A percentile compares a stretch with the other conserved stretches of the same genome.
Evolutionary conservation across 306 rosid genomes (phyloP).

Genomic region (Malus fusca): DNA sequence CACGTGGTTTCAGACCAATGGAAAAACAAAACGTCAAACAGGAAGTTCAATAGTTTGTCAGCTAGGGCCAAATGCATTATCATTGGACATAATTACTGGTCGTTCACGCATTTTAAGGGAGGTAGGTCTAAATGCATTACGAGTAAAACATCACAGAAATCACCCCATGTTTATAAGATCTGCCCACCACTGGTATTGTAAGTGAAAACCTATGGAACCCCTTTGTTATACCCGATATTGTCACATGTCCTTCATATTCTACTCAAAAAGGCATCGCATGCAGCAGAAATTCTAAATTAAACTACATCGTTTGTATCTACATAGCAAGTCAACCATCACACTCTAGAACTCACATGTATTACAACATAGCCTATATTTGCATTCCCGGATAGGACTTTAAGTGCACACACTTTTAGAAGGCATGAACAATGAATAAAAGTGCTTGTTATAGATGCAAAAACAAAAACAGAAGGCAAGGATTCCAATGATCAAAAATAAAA

Average conservation of each 20-base stretch:
- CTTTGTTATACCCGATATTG: background rate
- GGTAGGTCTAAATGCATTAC: background rate
- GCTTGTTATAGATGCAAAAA: background rate
- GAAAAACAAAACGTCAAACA: background rate
- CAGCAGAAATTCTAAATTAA: background rate
- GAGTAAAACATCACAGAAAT: background rate
- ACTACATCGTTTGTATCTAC: background rate
- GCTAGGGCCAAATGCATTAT: background rate
- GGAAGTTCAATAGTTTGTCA: background rate
- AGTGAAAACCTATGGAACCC: background rate
- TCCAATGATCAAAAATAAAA: background rate
- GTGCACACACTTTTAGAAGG: background rate
- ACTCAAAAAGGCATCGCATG: background rate
- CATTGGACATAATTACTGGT: background rate
- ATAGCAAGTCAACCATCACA: background rate
- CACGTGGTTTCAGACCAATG: slow-evolving; percentile 17
- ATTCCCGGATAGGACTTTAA: background rate
- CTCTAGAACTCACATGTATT: background rate
- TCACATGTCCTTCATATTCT: background rate
- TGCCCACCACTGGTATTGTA: background rate
- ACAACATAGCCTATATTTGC: background rate
- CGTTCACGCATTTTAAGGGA: background rate
- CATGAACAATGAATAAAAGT: background rate
- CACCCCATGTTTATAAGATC: background rate
- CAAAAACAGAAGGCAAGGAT: background rate